Base-by-base conservation (phyloP, 2,329 filamentous ascomycete genomes). In the Fusarium equiseti region DNA sequence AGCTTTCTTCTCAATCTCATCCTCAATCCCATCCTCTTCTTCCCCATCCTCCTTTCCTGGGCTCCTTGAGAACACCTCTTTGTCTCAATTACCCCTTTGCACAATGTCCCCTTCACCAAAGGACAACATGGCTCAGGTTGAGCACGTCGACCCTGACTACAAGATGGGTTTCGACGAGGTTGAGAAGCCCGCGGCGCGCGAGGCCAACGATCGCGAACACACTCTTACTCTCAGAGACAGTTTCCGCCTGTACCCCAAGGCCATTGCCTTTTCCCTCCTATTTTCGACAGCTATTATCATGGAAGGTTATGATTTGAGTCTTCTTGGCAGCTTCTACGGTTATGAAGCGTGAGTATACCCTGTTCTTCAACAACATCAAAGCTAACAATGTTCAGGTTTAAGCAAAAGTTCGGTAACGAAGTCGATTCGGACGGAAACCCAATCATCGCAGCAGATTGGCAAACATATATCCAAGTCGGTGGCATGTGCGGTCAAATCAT, bases 261-360 rank as follows among this genome's bases (percentile, higher is more conserved):
- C 80, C 5, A 78, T 76, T 29, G 57, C 77, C 29, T 81, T 79
- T 78, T 81, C 79, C 46, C 61, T 81, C 27, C 75, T 81, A 43
- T 73, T 82, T 48, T 81, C 80, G 4, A 76, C 79, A 0, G 79
- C 78, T 13, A 78, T 81, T 31, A 72, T 81, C 66, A 81, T 82
- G 80, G 80, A 81, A 31, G 79, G 61, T n/a, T 64, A 64, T 15
- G 80, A 22, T 79, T 83, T 69, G 81, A 64, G 59, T 32, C 40
- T 64, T 35, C 22, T 64, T 22, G 59, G 59, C 2, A 64, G 50
- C 3, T 64, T 64, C 16, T 64, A 64, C 38, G 61, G 59, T 13
- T 64, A 85, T 66, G 66, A 76, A 45, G 75, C 74, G 59, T 76
- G 84, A 12, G 74, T 84, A 52, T 22, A 10, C 12, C 78, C 75